Conservation (phyloP, 1,284 basidiomycete species). For the Tremellales sp. region DNA sequence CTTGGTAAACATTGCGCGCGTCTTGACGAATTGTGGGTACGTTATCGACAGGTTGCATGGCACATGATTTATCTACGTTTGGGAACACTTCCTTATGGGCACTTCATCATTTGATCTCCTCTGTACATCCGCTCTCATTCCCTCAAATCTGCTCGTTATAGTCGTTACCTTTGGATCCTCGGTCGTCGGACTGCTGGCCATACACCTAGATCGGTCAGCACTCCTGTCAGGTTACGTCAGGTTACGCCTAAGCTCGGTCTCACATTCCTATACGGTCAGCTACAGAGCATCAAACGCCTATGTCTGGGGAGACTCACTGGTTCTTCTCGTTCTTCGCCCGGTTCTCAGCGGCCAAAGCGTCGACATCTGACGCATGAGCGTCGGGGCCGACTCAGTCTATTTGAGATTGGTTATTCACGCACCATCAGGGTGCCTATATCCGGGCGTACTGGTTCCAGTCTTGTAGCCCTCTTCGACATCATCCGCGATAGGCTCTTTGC, state of each 20-base stretch:
- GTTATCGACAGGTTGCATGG: no score
- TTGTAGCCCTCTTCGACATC: conserved; percentile 19
- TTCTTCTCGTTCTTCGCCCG: conserved; percentile 5
- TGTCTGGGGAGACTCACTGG: not conserved
- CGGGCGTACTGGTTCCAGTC: conserved; percentile 35
- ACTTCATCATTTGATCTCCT: not conserved
- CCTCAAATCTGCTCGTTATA: conserved; percentile 11
- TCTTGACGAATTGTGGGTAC: no score
- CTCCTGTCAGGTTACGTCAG: not conserved
- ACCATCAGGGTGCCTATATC: conserved; percentile 33
- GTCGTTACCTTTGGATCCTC: conserved; percentile 20
- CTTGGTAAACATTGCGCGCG: no score
- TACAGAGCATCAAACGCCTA: no score
- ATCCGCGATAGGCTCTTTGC: conserved; percentile 3
- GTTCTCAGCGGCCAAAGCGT: conserved; percentile 17
- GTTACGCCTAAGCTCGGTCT: conserved; percentile 8
- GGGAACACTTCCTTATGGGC: not conserved
- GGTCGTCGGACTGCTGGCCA: conserved; percentile 20
- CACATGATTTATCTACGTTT: no score
- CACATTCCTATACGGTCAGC: conserved; percentile 7
- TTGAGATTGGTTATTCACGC: conserved; percentile 2
- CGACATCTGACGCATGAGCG: conserved; percentile 4
- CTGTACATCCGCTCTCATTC: no score
- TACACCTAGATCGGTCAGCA: no score
- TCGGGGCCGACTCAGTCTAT: not conserved